Evolutionary conservation across 345 rosid species (phyloP), one percentile per base, ranked within the genome.

Genomic region (Trapa incisa): DNA sequence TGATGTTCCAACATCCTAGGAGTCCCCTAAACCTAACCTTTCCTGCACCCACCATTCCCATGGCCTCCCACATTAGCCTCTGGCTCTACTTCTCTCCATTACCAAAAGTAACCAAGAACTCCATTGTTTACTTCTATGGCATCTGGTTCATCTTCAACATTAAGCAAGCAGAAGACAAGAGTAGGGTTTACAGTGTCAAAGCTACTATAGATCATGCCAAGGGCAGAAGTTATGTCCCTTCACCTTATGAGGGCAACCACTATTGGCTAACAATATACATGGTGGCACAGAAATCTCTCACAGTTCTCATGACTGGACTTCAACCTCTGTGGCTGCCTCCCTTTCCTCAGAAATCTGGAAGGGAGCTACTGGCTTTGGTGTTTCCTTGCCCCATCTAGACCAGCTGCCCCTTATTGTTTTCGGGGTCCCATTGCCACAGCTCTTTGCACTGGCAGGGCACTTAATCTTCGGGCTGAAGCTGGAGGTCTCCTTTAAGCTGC

Each of bases 401-500:
- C 41, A 39, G 68, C 72, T 80, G 36, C 68, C 68, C 29, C 29
- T 22, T 71, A 75, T 89, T 37, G 71, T 78, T 76, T 86, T 85
- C 60, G 70, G 75, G 15, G 70, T 47, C 54, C 88, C 84, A 72
- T 87, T 83, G 32, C 80, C 66, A 3, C 65, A 74, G 33, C 69
- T 81, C n/a, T 64, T 81, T 35, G 70, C 76, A 45, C 70, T 41
- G 15, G 36, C 56, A 73, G 65, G 77, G 63, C 32, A 61, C 78
- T 75, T 83, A 43, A 57, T 74, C 72, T 74, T 82, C 33, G 73
- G 69, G 37, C 73, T 61, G 37, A 72, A 54, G 61, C 63, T 29
- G 39, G 76, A 52, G 60, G 45, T 75, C 73, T 79, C 82, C 67
- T 81, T 87, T 79, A 66, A 76, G 70, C 48, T 73, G 43, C 84